Base-by-base conservation (phyloP, 257 asterid species). In the Nicotiana undulata region DNA sequence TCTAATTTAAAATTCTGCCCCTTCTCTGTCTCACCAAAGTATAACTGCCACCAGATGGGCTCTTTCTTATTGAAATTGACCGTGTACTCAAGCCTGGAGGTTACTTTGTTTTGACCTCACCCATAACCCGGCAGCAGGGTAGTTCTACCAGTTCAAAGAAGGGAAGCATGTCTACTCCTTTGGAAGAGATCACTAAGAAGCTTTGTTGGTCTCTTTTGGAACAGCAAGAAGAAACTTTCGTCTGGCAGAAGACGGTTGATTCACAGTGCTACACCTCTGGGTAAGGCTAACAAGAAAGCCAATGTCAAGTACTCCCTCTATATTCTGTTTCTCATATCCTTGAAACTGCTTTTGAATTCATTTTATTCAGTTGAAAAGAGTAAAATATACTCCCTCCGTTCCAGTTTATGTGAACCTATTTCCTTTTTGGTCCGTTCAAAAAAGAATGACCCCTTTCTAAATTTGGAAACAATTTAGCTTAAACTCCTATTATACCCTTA, bases 81-180 rank as follows among this genome's bases (percentile, higher is more conserved):
- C 94, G 99, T 85, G 82, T 95, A 79, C 96, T 93, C 86, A 95
- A 87, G 90, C 99, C 99, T 9, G 99, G 99, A 84, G 97, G 98
- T 80, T 95, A 92, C 89, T 83, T 95, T 83, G 96, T 93, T 77
- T 86, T 95, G 83, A 93, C 97, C 86, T 90, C 97, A 68, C 93
- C 96, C 77, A 82, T 83, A 82, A 89, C 91, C 86, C 88, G 81
- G 85, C 90, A 82, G 82, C 92, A 90, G 60, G 93, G 87, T 65
- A 89, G 86, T 85, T 86, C 90, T 63, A 40, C 60, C 59, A 67
- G 61, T 60, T 24, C 81, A 75, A 88, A 85, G 84, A 90, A 87
- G 86, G 98, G 93, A 85, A 85, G 85, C 75, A 66, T 66, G 67
- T 65, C 91, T 79, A 81, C 89, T 85, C 89, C 92, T 82, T 80